These are phyloP conservation scores for Maudiozyma bulderi DNA, from an alignment of 805 yeast species.

Conservation along the genomic window DNA sequence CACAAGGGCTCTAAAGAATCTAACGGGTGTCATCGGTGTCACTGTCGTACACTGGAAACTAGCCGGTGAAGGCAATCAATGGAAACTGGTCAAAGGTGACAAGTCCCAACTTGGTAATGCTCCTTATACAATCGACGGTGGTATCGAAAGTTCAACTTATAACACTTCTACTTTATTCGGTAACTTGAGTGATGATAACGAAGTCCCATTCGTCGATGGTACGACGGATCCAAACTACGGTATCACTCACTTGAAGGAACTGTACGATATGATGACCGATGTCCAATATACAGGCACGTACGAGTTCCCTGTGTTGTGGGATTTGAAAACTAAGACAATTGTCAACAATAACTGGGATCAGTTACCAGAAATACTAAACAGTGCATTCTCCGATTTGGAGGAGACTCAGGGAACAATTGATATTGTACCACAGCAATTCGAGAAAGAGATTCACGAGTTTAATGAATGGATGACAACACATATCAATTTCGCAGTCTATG, in stretches of 20 bases:
- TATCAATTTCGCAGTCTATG: slow-evolving; percentile 90
- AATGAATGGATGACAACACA: slow-evolving; percentile 74
- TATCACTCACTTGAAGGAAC: slow-evolving; percentile 48
- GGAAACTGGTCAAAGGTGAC: slow-evolving; percentile 49
- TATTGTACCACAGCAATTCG: slow-evolving; percentile 50
- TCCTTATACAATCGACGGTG: slow-evolving; percentile 13
- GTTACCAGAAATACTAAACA: slow-evolving; percentile 71
- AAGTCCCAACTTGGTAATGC: slow-evolving; percentile 3
- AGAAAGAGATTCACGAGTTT: slow-evolving; percentile 55
- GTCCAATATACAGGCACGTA: slow-evolving; percentile 70
- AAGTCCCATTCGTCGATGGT: slow-evolving; percentile 25
- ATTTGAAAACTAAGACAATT: slow-evolving; percentile 66
- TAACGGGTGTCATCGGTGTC: slow-evolving; percentile 46
- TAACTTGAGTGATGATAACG: slow-evolving; percentile 9
- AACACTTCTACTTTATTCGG: slow-evolving; percentile 10
- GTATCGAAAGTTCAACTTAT: slow-evolving; percentile 6
- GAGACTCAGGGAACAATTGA: slow-evolving; percentile 15
- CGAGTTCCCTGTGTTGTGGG: slow-evolving; percentile 93
- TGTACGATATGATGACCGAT: slow-evolving; percentile 59
- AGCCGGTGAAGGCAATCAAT: slow-evolving; percentile 63
- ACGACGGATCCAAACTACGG: slow-evolving; percentile 55
- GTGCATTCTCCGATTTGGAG: slow-evolving; percentile 55
- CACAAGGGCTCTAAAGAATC: slow-evolving; percentile 62
- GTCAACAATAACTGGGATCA: slow-evolving; percentile 89
- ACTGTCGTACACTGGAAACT: slow-evolving; percentile 86